These are phyloP conservation scores for Globisporangium barbulae DNA, from an alignment of 352 stramenopile species.

Conservation along the genomic window DNA sequence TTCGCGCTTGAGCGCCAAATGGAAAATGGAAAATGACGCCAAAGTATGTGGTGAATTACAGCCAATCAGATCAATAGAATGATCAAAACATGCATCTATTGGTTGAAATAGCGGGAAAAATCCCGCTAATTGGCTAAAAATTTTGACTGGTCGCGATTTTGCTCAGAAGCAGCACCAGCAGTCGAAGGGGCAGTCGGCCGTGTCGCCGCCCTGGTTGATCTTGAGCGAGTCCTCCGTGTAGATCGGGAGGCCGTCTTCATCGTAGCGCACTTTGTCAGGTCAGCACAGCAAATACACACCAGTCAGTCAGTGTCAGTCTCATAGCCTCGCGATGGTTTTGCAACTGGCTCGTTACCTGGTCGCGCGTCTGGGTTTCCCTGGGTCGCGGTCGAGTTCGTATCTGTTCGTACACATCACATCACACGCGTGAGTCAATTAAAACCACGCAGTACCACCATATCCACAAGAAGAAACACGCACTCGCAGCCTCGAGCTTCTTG, in stretches of 20 bases:
- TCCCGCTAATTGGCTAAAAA: conserved; percentile 25
- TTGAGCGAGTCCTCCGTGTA: conserved; percentile 82
- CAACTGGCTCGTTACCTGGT: conserved; percentile 41
- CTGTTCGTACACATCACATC: conserved; percentile 25
- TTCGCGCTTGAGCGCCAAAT: conserved; percentile 1
- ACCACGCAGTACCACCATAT: not conserved
- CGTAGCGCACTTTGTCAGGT: conserved; percentile 60
- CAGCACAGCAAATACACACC: conserved; percentile 8
- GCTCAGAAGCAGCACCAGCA: conserved; percentile 89
- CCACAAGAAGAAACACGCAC: conserved; percentile 29
- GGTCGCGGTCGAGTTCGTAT: conserved; percentile 70
- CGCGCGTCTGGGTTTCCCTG: conserved; percentile 65
- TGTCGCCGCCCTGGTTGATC: conserved; percentile 81
- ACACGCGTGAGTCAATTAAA: conserved; percentile 3
- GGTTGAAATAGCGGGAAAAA: conserved; percentile 1
- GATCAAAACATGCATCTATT: conserved; percentile 17
- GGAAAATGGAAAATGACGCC: conserved; percentile 8
- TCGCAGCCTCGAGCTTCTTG: conserved; percentile 77
- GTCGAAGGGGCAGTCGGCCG: conserved; percentile 86
- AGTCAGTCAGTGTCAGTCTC: not conserved
- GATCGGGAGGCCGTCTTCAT: conserved; percentile 84
- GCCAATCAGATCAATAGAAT: not conserved
- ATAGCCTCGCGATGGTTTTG: not conserved
- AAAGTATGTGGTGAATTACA: not conserved
- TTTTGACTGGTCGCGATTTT: not conserved